Conservation (phyloP, 2,329 filamentous ascomycete species). For the Alternaria tenuissima region DNA sequence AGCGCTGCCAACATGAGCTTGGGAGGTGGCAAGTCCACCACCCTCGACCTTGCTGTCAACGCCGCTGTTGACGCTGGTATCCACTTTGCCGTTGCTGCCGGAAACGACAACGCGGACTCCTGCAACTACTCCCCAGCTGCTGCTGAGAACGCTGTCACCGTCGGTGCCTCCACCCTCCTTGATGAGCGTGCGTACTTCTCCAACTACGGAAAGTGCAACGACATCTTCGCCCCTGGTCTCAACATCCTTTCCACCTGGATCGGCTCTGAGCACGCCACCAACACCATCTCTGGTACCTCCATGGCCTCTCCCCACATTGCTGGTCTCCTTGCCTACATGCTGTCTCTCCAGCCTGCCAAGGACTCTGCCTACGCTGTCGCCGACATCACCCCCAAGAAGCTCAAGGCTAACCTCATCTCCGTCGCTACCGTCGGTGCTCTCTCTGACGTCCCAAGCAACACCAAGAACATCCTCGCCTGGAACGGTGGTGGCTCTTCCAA, state of each 20-base stretch:
- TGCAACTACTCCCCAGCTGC: constrained; percentile 99
- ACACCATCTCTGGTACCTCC: constrained; percentile 99
- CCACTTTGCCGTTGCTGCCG: constrained; percentile 97
- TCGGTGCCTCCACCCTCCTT: constrained; percentile 90
- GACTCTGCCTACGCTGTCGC: constrained; percentile 93
- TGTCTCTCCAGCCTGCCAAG: constrained; percentile 89
- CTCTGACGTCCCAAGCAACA: constrained; percentile 82
- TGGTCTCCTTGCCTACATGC: constrained; percentile 96
- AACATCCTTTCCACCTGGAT: constrained; percentile 99
- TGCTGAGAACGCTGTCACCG: constrained; percentile 89
- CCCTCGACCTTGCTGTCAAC: constrained; percentile 91
- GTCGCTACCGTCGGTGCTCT: constrained; percentile 83
- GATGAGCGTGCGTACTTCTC: constrained; percentile 99
- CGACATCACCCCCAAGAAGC: constrained; percentile 88
- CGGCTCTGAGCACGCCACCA: constrained; percentile 92
- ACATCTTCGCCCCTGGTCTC: constrained; percentile 97
- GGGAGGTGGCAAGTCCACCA: constrained; percentile 93
- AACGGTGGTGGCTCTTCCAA: constrained; percentile 96
- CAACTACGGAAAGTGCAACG: constrained; percentile 99
- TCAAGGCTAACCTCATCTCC: constrained; percentile 87
- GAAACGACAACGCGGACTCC: constrained; percentile 98
- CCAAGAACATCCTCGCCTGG: constrained; percentile 96
- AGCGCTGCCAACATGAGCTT: constrained; percentile 99
- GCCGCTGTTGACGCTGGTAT: constrained; percentile 90
- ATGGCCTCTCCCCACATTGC: constrained; percentile 98